Evolutionary conservation across 768 basidiomycete species (phyloP).

Genomic region (Trametes villosa): DNA sequence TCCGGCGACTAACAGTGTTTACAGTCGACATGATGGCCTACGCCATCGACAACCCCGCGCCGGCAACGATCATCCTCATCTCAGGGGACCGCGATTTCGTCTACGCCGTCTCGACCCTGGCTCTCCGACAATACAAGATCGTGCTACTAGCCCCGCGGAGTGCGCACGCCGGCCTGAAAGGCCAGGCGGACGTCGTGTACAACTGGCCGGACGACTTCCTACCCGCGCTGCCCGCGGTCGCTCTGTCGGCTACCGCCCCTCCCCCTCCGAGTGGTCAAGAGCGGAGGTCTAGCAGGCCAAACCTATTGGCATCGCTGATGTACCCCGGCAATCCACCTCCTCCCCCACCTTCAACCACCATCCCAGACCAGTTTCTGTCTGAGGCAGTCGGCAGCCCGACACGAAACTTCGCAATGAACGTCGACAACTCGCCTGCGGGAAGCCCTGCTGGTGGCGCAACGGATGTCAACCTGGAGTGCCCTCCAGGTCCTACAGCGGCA

Average conservation of each 20-base stretch:
- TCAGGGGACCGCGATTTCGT: slow-evolving; percentile 70
- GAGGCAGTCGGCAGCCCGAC: no score
- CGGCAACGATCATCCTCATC: slow-evolving; percentile 63
- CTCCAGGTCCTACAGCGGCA: no score
- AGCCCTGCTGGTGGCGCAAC: no score
- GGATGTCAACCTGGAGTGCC: no score
- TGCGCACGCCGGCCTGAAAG: slow-evolving; percentile 50
- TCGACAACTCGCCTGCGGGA: no score
- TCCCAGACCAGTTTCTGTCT: no score
- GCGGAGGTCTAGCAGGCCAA: background rate
- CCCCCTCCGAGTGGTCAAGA: background rate
- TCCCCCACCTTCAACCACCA: no score
- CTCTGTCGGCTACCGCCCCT: background rate
- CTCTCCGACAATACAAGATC: slow-evolving; percentile 19
- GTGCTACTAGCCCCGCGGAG: slow-evolving; percentile 35
- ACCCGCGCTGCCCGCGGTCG: background rate
- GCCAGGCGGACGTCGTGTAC: slow-evolving; percentile 56
- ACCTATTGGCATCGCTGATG: background rate
- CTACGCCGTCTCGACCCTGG: slow-evolving; percentile 48
- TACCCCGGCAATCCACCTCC: no score
- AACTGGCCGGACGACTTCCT: slow-evolving; percentile 54
- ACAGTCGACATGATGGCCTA: slow-evolving; percentile 70
- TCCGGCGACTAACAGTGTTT: background rate
- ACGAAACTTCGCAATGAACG: no score
- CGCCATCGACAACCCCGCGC: slow-evolving; percentile 61